Conservation (phyloP, 2,329 filamentous ascomycete genomes). For the Cordyceps farinosa region DNA sequence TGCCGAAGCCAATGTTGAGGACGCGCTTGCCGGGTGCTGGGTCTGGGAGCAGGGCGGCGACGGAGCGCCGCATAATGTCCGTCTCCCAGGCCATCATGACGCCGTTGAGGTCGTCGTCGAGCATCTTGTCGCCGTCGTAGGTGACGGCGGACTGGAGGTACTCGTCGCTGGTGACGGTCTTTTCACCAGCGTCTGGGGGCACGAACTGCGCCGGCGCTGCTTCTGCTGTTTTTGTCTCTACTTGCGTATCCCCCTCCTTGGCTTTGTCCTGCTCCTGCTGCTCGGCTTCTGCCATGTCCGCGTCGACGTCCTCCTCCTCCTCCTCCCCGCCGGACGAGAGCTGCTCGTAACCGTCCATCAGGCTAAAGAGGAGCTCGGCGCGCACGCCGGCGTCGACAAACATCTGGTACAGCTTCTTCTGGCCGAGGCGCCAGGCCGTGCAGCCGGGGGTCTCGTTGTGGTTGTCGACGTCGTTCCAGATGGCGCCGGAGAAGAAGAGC, state of each 20-base stretch:
- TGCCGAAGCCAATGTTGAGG: slow-evolving; percentile 85
- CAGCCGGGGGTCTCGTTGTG: slow-evolving; percentile 91
- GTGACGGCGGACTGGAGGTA: slow-evolving; percentile 67
- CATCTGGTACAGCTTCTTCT: slow-evolving; percentile 69
- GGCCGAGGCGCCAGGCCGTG: slow-evolving; percentile 67
- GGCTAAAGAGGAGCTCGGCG: slow-evolving; percentile 79
- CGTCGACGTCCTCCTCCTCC: slow-evolving; percentile 47
- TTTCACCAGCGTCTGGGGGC: slow-evolving; percentile 36
- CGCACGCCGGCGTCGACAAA: slow-evolving; percentile 88
- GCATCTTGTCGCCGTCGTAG: slow-evolving; percentile 62
- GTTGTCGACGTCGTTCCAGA: slow-evolving; percentile 92
- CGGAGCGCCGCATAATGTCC: slow-evolving; percentile 77
- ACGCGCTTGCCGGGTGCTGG: slow-evolving; percentile 57
- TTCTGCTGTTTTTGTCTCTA: not conserved
- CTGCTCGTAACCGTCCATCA: slow-evolving; percentile 77
- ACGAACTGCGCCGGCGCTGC: slow-evolving; percentile 28
- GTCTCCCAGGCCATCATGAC: slow-evolving; percentile 96
- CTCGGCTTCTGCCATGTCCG: slow-evolving; percentile 33
- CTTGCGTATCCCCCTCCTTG: not conserved
- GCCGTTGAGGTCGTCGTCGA: slow-evolving; percentile 73
- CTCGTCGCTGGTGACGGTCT: slow-evolving; percentile 57
- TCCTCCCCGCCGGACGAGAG: slow-evolving; percentile 56
- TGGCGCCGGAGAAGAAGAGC: slow-evolving; percentile 81
- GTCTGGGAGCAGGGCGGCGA: slow-evolving; percentile 58
- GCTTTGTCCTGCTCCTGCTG: slow-evolving; percentile 27